These are phyloP conservation scores for Wallacemonas sp. DNA, from an alignment of 208 protist species.

Conservation along the genomic window DNA sequence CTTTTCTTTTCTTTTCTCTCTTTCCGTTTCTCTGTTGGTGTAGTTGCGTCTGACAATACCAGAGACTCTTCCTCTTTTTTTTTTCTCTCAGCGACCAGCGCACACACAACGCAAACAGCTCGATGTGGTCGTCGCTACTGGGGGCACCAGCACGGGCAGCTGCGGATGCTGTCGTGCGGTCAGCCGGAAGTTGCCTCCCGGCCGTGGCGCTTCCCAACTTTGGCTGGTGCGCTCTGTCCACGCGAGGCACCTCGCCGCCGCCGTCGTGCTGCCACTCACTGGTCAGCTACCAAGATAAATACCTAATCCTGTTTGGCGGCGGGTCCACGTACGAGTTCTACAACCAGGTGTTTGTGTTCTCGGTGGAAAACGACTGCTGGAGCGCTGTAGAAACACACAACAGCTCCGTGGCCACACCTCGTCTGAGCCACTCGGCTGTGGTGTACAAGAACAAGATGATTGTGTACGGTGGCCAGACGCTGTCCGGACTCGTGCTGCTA, in stretches of 20 bases:
- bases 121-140: not conserved
- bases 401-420: constrained; percentile 45
- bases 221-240: constrained; percentile 20
- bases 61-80: not conserved
- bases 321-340: constrained; percentile 41
- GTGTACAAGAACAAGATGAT: constrained; percentile 84
- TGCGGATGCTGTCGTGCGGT: constrained; percentile 7
- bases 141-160: constrained; percentile 1
- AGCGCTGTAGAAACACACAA: constrained; percentile 36
- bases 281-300: constrained; percentile 71
- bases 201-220: constrained; percentile 5
- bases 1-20: not conserved
- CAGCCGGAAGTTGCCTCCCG: not conserved
- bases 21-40: not conserved
- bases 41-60: no score
- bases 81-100: no score
- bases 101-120: no score
- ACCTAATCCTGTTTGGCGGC: constrained; percentile 80
- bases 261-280: constrained; percentile 76
- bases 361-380: constrained; percentile 50
- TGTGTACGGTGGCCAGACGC: constrained; percentile 80
- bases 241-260: constrained; percentile 37
- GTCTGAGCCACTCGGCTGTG: constrained; percentile 68
- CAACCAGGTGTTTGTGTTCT: constrained; percentile 64
- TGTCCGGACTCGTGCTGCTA: constrained; percentile 39